Evolutionary conservation across 2,329 filamentous ascomycete species (phyloP).

Genomic region (Penicillium thymicola): DNA sequence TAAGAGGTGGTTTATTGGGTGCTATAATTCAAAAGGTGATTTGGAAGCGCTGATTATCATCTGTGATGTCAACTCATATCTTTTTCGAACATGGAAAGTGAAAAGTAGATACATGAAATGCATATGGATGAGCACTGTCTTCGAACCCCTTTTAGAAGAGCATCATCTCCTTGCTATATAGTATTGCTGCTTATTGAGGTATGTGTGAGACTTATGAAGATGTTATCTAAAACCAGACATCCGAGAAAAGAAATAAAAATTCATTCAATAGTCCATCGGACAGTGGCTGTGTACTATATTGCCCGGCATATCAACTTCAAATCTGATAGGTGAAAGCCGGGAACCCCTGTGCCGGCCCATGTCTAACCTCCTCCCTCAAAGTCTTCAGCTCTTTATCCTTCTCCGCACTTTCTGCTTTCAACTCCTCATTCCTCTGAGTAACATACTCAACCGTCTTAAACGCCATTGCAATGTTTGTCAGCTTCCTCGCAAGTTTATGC

Average conservation of each 20-base stretch:
- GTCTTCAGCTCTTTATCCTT: neutral
- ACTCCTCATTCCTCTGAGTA: neutral
- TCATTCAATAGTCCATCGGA: neutral
- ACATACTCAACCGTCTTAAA: neutral
- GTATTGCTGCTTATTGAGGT: too few relatives aligned
- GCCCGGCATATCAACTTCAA: neutral
- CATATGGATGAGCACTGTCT: too few relatives aligned
- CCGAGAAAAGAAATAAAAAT: neutral
- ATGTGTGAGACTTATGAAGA: too few relatives aligned
- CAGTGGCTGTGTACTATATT: neutral
- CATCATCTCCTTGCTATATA: too few relatives aligned
- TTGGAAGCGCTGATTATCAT: too few relatives aligned
- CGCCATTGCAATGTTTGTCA: neutral
- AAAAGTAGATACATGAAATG: too few relatives aligned
- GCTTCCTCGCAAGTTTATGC: constrained; percentile 6
- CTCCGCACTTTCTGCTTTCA: neutral
- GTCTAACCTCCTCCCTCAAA: neutral
- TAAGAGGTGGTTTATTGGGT: too few relatives aligned
- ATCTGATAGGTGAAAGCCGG: neutral
- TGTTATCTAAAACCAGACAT: too few relatives aligned
- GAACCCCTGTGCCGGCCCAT: neutral
- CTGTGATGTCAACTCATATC: too few relatives aligned
- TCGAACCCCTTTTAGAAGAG: too few relatives aligned
- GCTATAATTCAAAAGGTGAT: too few relatives aligned
- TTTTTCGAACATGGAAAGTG: too few relatives aligned